Evolutionary conservation across 1,139 yeast species (phyloP), one percentile per base, ranked within the genome.

Genomic region (Protomyces inouyei): DNA sequence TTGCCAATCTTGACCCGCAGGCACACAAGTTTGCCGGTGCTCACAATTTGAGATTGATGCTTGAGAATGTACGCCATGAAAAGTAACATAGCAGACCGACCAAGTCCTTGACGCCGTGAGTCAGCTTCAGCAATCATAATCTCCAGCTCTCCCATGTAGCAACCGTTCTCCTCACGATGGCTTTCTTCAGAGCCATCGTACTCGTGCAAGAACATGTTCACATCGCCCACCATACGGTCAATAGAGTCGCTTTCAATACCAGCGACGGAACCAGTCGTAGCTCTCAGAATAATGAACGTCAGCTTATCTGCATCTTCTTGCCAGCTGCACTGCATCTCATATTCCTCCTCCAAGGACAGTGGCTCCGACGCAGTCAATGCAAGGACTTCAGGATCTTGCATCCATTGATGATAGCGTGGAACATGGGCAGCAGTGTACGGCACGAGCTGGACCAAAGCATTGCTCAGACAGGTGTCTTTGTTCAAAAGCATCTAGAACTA

Each of bases 281-380:
- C 25, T 23, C 35, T 35, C 35, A 18, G 48, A 25, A 64, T 52
- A 28, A 64, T 64, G 45, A 64, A 64, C 18, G 66, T 64, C 37
- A 64, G 28, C 23, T 63, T 64, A 36, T 64, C 66, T 5, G 37
- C 43, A 43, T 64, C 66, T 35, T 40, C 57, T 21, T 40, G 55
- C 66, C 66, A 64, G 5, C 57, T 43, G 9, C 36, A 37, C 23
- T 64, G 66, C 66, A 64, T 64, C 9, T 48, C 60, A 37, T 59
- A 64, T 36, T 64, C 66, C 35, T 64, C 64, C 25, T 60, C 60
- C n/a, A 60, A 40, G 18, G 60, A 36, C 5, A 64, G 54, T 9
- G 64, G 61, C 51, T 64, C 66, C 9, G 66, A 64, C 23, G 64
- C 63, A 8, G 66, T 64, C 25, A 55, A 40, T n/a, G 23, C 61